Conservation (phyloP, 257 asterid species). For the Solanum chaucha region DNA sequence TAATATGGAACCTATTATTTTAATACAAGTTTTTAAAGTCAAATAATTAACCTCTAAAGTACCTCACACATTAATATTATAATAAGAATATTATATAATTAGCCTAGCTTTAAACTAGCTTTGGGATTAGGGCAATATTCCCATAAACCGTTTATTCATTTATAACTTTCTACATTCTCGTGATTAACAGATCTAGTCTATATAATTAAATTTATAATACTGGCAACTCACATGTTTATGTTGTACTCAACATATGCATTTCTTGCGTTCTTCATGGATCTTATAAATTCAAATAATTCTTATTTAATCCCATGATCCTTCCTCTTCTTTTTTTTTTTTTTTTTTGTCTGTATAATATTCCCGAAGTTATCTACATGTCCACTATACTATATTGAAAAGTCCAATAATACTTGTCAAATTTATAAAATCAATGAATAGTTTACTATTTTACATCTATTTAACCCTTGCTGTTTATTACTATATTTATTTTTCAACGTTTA, state of each 20-base stretch:
- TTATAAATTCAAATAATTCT: background rate
- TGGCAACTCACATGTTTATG: slow-evolving; percentile 17
- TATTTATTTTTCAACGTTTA: too few relatives aligned
- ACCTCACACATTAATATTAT: too few relatives aligned
- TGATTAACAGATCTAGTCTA: background rate
- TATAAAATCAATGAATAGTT: too few relatives aligned
- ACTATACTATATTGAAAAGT: too few relatives aligned
- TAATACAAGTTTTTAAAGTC: background rate
- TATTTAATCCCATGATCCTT: background rate
- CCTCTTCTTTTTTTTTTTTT: background rate
- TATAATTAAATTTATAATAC: background rate
- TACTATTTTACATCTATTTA: too few relatives aligned
- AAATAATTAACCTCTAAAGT: background rate
- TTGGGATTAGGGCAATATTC: background rate
- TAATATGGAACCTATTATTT: background rate
- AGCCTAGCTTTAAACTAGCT: background rate
- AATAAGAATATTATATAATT: background rate
- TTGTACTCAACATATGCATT: slow-evolving; percentile 4
- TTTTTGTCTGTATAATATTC: background rate
- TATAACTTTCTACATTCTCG: background rate
- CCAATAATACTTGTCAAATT: too few relatives aligned
- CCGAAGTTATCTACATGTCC: rapidly evolving
- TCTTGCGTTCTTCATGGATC: slow-evolving; percentile 21
- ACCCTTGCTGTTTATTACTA: too few relatives aligned
- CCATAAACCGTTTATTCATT: background rate